These are phyloP conservation scores for Graphiopsis chlorocephala DNA, from an alignment of 2,329 filamentous ascomycete genomes.

Conservation along the genomic window DNA sequence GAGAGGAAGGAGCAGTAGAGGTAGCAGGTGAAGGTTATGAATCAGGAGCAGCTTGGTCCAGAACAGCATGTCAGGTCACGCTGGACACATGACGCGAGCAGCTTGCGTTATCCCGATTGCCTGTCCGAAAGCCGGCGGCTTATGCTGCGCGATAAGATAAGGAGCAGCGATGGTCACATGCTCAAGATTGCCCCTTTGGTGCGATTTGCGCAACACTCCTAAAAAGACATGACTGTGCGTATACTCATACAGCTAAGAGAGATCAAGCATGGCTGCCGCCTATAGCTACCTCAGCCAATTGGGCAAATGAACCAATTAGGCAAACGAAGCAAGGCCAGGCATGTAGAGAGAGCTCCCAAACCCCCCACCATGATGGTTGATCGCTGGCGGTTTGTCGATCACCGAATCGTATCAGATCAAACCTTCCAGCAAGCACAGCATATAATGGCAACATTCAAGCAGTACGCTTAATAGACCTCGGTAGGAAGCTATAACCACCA, in stretches of 20 bases:
- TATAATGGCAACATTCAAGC: neutral
- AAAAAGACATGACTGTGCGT: neutral
- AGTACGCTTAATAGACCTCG: no score
- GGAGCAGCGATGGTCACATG: neutral
- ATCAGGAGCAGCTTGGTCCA: neutral
- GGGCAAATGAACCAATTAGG: no score
- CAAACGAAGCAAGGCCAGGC: neutral
- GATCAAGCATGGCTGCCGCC: no score
- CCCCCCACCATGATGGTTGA: neutral
- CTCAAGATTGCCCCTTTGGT: neutral
- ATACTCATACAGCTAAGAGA: neutral
- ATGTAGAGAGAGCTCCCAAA: neutral
- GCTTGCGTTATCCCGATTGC: constrained; percentile 8
- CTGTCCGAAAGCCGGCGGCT: constrained; percentile 7
- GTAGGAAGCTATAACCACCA: neutral
- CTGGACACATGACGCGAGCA: neutral
- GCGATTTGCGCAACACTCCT: neutral
- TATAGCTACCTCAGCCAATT: neutral
- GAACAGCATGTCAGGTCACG: neutral
- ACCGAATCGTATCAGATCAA: neutral
- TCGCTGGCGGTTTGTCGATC: neutral
- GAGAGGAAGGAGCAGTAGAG: neutral
- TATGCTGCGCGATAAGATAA: constrained; percentile 2
- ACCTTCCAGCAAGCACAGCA: neutral
- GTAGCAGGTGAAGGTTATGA: neutral